Evolutionary conservation across 148 eudicot genomes (phyloP).

Genomic region (Amaranthus hypochondriacus): DNA sequence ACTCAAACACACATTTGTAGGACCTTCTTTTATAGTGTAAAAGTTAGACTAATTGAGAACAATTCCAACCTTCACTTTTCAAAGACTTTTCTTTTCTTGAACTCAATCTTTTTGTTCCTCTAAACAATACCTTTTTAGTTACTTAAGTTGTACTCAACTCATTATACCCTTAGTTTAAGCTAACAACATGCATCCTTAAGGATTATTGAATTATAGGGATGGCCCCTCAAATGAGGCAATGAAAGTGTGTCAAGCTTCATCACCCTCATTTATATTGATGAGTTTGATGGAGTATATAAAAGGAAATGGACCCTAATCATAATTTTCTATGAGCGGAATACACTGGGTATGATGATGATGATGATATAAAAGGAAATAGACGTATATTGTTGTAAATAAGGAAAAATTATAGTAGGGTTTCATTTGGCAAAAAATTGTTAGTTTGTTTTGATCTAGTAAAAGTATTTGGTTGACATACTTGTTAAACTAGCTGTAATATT

Average conservation of each 20-base stretch:
- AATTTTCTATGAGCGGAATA: too few species aligned
- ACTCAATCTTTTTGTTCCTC: slow-evolving; percentile 11
- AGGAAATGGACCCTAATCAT: too few species aligned
- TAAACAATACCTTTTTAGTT: background rate
- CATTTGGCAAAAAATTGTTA: too few species aligned
- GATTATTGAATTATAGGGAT: slow-evolving; percentile 2
- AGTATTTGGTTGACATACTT: too few species aligned
- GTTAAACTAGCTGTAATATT: too few species aligned
- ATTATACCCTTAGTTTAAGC: slow-evolving; percentile 8
- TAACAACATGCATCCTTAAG: slow-evolving; percentile 6
- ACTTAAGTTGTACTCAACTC: slow-evolving; percentile 18
- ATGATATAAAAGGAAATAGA: too few species aligned
- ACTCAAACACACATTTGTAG: background rate
- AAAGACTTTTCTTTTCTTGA: background rate
- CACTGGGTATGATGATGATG: too few species aligned
- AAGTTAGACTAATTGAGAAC: background rate
- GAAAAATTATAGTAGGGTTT: too few species aligned
- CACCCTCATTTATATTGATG: background rate
- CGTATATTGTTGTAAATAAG: too few species aligned
- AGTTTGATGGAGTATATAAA: background rate
- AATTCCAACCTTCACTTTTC: too few species aligned
- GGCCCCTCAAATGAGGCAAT: slow-evolving; percentile 4
- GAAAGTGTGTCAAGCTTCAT: slow-evolving; percentile 8
- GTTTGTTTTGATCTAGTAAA: too few species aligned
- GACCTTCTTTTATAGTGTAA: slow-evolving; percentile 7